A percentile compares a stretch with the other conserved stretches of the same genome.
Evolutionary conservation across 306 rosid genomes (phyloP).

Genomic region (Rosa chinensis): DNA sequence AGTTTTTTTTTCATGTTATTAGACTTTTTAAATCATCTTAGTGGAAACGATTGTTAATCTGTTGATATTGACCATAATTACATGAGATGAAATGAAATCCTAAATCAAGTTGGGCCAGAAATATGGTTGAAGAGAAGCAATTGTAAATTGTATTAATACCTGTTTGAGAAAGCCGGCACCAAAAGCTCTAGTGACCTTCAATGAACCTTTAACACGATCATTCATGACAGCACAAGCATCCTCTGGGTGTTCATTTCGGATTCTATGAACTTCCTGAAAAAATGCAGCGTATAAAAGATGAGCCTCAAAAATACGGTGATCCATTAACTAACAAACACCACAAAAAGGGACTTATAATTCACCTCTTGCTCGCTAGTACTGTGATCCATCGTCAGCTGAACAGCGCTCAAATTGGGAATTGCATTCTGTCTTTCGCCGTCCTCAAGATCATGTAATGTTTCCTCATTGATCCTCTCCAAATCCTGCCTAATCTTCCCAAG

Average conservation of each 20-base stretch:
- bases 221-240: constrained; percentile 78
- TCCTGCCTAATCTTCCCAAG: constrained; percentile 79
- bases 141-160: constrained; percentile 40
- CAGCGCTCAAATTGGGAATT: constrained; percentile 56
- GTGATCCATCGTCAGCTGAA: constrained; percentile 91
- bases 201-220: constrained; percentile 93
- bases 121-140: neutral
- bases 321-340: neutral
- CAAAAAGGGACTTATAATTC: neutral
- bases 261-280: constrained; percentile 82
- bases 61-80: neutral
- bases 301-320: neutral
- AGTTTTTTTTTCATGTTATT: neutral
- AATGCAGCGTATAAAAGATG: constrained; percentile 11
- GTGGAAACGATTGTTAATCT: neutral
- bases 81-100: neutral
- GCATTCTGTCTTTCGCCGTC: constrained; percentile 48
- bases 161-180: constrained; percentile 99
- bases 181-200: constrained; percentile 94
- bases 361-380: constrained; percentile 83
- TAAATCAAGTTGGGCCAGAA: neutral
- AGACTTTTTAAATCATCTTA: neutral
- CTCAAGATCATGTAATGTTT: constrained; percentile 87
- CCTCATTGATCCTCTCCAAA: constrained; percentile 93
- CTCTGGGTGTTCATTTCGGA: constrained; percentile 74